These are phyloP conservation scores for Ambrosia hybrid DNA, from an alignment of 140 eudicot species.

Conservation along the genomic window DNA sequence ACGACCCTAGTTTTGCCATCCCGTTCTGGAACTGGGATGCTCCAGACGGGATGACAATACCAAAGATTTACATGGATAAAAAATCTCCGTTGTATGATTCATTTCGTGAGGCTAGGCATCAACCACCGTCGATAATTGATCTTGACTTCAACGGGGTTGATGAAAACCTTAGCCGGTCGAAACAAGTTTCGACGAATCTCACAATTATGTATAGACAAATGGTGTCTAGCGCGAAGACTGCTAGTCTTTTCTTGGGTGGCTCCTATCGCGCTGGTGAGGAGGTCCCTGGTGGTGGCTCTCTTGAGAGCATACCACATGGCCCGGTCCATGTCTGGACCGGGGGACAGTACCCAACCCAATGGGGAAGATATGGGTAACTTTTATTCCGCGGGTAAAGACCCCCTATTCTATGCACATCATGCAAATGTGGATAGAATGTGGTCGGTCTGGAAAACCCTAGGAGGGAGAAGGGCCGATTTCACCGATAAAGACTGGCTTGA, in stretches of 20 bases:
- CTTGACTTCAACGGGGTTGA: constrained; percentile 41
- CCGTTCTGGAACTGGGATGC: constrained; percentile 82
- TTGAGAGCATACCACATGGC: constrained; percentile 46
- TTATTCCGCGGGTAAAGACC: constrained; percentile 54
- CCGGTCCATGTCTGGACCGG: constrained; percentile 59
- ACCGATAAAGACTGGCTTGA: constrained; percentile 53
- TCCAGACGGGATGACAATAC: constrained; percentile 62
- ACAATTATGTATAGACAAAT: constrained; percentile 53
- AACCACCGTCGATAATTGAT: constrained; percentile 35
- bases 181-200: constrained; percentile 42
- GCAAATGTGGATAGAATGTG: constrained; percentile 58
- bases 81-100: constrained; percentile 36
- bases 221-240: constrained; percentile 45
- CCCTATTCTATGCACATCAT: constrained; percentile 56
- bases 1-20: constrained; percentile 60
- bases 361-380: constrained; percentile 57
- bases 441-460: constrained; percentile 49
- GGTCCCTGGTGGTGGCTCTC: constrained; percentile 43
- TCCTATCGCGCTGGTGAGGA: constrained; percentile 47
- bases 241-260: constrained; percentile 48
- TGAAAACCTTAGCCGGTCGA: constrained; percentile 29
- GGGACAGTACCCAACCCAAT: constrained; percentile 43
- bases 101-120: constrained; percentile 41
- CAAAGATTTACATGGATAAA: constrained; percentile 31
- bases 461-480: constrained; percentile 35